Base-by-base conservation (phyloP, 306 rosid genomes). In the Ceratonia siliqua region DNA sequence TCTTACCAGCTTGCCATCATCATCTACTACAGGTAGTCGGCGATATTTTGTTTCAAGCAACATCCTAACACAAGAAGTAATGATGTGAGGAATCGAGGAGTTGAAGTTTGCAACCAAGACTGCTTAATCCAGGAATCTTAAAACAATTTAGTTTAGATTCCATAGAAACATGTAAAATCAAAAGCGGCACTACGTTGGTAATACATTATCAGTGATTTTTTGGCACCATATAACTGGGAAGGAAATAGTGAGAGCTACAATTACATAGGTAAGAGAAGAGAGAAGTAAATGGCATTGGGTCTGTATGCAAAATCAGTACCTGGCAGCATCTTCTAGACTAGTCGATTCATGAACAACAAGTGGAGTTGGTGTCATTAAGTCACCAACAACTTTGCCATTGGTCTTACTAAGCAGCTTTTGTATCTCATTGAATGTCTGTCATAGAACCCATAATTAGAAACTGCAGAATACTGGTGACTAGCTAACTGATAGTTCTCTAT, bases 381-480 rank as follows among this genome's bases (percentile, higher is more conserved):
- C 99, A 5, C 99, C 99, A 27, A 95, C 96, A 81, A 92, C 92
- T 88, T 92, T 80, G 14, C 98, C 98, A 65, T 92, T 89, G 18
- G 93, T 92, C 86, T 95, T 95, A 63, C 84, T 70, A 73, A 95
- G 96, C 73, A 95, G 86, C 71, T 85, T 90, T 73, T 95, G 99
- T 81, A 95, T 43, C 85, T 92, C 85, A 33, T 92, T 89, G 82
- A 95, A 95, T 55, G 95, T 83, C 99, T 94, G 96, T 63, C 87
- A 88, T 8, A 72, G 20, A 75, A 83, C 63, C 54, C 68, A 82
- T n/a, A 83, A 55, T 82, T 64, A 85, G 90, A 78, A 50, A 59
- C 18, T 48, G 17, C 8, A 27, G 33, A 71, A 38, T 20, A 18
- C 30, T 62, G 30, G 18, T 54, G 57, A 8, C 49, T 11, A 46